Percentiles rank a stretch among this genome's conserved stretches.
Conservation (phyloP, 169 alveolate species). For the Toxoplasma gondii region DNA sequence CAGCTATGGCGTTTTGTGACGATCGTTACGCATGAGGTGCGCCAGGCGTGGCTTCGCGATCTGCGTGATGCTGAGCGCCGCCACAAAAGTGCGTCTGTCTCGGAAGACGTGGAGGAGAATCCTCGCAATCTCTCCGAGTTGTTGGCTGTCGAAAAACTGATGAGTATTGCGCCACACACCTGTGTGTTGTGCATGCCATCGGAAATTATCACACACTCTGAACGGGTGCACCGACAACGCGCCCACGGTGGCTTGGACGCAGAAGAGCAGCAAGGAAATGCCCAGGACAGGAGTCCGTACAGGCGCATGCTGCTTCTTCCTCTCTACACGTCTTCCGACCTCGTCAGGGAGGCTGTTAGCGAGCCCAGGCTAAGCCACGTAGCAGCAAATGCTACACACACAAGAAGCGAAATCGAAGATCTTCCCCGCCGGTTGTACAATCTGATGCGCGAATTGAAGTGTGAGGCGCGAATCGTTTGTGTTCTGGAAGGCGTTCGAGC, state of each 20-base stretch:
- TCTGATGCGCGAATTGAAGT: neutral
- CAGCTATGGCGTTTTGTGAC: neutral
- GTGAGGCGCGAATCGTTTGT: neutral
- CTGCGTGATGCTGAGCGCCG: neutral
- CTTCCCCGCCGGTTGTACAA: neutral
- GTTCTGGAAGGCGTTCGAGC: constrained; percentile 22
- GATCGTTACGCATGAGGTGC: neutral
- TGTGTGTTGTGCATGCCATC: constrained; percentile 11
- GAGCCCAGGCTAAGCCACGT: neutral
- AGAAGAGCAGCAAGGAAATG: neutral
- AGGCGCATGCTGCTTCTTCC: neutral
- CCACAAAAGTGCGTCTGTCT: neutral
- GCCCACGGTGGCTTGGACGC: neutral
- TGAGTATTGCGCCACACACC: neutral
- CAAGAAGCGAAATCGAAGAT: neutral
- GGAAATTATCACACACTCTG: neutral
- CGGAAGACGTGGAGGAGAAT: neutral
- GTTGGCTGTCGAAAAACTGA: neutral
- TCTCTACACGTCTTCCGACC: neutral
- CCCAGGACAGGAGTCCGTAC: neutral
- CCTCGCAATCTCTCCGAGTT: neutral
- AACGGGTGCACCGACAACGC: neutral
- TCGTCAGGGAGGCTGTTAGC: neutral
- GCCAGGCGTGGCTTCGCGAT: neutral
- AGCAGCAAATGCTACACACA: neutral